These are phyloP conservation scores for Cinchona pubescens DNA, from an alignment of 257 asterid genomes.

Conservation along the genomic window DNA sequence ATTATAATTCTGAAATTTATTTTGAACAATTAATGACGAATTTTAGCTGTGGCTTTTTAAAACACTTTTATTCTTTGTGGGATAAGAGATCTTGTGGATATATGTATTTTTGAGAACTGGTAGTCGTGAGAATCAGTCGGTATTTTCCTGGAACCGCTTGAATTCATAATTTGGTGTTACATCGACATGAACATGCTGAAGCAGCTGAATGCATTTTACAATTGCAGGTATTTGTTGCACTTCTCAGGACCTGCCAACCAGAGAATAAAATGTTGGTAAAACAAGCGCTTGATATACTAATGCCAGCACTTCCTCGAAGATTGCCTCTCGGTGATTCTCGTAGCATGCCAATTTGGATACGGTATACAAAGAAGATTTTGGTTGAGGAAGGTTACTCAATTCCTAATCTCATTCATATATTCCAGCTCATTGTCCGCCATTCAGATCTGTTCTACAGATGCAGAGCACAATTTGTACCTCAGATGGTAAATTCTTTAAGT, in stretches of 20 bases:
- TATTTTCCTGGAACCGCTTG: background rate
- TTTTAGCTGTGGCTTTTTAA: background rate
- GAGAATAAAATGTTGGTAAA: slow-evolving; percentile 95
- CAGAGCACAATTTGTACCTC: slow-evolving; percentile 99
- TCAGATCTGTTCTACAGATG: slow-evolving; percentile 98
- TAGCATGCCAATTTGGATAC: slow-evolving; percentile 99
- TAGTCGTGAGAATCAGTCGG: background rate
- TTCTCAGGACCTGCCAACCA: slow-evolving; percentile 96
- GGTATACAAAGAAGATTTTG: slow-evolving; percentile 93
- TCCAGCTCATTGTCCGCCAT: slow-evolving; percentile 99
- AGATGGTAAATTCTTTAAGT: slow-evolving; percentile 97
- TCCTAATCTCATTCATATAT: slow-evolving; percentile 96
- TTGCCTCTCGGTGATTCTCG: slow-evolving; percentile 98
- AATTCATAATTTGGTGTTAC: background rate
- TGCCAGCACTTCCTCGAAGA: slow-evolving; percentile 99
- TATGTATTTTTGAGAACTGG: background rate
- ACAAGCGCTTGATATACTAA: slow-evolving; percentile 97
- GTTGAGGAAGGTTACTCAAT: slow-evolving; percentile 99
- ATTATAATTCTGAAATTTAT: background rate
- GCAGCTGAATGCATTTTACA: slow-evolving; percentile 14
- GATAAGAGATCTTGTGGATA: too few relatives aligned
- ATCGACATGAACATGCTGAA: background rate
- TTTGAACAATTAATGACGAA: background rate
- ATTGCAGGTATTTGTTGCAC: slow-evolving; percentile 95
- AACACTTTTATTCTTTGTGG: background rate